Evolutionary conservation across 2,329 filamentous ascomycete species (phyloP), one percentile per base, ranked within the genome.

Genomic region (Diplodia mutila): DNA sequence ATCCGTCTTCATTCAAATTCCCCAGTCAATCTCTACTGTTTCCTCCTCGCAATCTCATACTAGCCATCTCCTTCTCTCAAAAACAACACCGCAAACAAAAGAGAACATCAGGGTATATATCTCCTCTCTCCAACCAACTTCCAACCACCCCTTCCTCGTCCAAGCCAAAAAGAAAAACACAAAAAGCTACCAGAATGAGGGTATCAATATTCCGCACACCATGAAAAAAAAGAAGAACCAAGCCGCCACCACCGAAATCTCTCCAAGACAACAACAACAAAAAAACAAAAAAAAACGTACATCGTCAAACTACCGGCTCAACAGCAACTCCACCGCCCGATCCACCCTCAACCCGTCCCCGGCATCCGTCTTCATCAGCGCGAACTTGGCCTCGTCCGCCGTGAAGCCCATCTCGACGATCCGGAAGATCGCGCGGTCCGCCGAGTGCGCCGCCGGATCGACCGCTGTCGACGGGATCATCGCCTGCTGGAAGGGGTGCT

Each of bases 321-420:
- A 72, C 69, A 90, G 76, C 67, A 87, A 72, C 68, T 86, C 83
- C 25, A 89, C 83, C 0, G 87, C 87, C 4, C 83, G 81, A 71
- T 87, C 82, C 11, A 86, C 80, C 67, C 88, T 80, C 69, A 89
- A 77, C 0, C 86, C 86, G 70, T 87, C 85, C 0, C 87, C 87
- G 16, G 82, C 83, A 73, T 89, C 87, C 5, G 87, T 89, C 71
- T 84, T 82, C 49, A 83, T 82, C 21, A 90, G 76, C 21, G 87
- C 87, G 72, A 84, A 82, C 68, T 84, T 83, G 8, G 86, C 87
- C 69, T 87, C 81, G 21, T 82, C 81, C 18, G 83, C 78, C 8
- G 81, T 81, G 70, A 89, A 90, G 0, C 87, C 87, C 75, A 89
- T 85, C 42, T 87, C 84, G 5, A 88, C 85, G 67, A 90, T 85